Conservation (phyloP, 2,329 filamentous ascomycete species). For the Trichoderma sp. region DNA sequence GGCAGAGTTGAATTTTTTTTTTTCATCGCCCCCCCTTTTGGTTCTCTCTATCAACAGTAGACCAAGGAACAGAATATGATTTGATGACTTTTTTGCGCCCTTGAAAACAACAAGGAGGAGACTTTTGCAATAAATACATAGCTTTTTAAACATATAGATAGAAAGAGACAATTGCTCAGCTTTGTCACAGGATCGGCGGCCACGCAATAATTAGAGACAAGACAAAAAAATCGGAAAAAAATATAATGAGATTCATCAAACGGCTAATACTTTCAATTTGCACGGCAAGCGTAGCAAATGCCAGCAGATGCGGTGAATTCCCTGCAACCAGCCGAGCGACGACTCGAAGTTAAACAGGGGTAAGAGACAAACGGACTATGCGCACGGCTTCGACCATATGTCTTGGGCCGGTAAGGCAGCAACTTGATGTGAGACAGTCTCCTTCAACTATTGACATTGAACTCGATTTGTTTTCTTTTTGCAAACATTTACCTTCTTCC, state of each 20-base stretch:
- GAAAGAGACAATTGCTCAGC: not conserved
- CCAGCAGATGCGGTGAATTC: not conserved
- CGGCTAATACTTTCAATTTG: not conserved
- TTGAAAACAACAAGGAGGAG: not conserved
- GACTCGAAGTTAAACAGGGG: constrained; percentile 7
- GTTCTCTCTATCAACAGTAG: not conserved
- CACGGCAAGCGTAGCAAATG: not conserved
- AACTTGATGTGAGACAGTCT: not conserved
- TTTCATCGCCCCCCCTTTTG: not conserved
- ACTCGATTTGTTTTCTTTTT: not conserved
- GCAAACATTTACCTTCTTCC: not conserved
- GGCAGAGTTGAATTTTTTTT: constrained; percentile 12
- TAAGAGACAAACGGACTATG: constrained; percentile 16
- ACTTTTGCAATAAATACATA: not conserved
- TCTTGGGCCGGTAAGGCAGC: not conserved
- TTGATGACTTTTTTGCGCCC: not conserved
- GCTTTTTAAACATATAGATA: not conserved
- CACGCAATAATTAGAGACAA: not conserved
- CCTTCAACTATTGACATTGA: not conserved
- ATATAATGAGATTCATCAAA: not conserved
- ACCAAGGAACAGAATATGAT: not conserved
- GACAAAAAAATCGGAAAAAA: not conserved
- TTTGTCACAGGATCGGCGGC: not conserved
- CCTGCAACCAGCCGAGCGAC: constrained; percentile 18
- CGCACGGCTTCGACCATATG: not conserved